A percentile compares a stretch with the other conserved stretches of the same genome.
Conservation (phyloP, 2,329 filamentous ascomycete genomes). For the Nigrospora osmanthi region DNA sequence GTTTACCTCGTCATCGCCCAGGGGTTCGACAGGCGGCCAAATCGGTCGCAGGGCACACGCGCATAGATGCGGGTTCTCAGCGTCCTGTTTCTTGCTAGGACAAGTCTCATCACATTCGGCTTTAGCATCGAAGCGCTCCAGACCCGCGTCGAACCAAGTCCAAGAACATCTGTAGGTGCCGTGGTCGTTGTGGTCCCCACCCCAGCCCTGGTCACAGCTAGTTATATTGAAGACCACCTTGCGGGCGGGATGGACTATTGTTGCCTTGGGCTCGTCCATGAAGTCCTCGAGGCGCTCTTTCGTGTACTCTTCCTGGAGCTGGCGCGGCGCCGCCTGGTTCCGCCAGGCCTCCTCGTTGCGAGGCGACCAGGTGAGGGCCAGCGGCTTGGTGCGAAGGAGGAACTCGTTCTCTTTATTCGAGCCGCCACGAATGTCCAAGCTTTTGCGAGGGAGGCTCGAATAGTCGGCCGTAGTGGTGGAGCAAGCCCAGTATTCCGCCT, state of each 20-base stretch:
- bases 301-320: conserved; percentile 20
- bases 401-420: conserved; percentile 25
- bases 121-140: conserved; percentile 44
- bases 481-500: conserved; percentile 56
- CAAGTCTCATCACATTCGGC: conserved; percentile 13
- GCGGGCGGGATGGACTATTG: conserved; percentile 41
- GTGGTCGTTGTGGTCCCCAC: conserved; percentile 18
- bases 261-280: conserved; percentile 29
- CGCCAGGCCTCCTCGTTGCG: conserved; percentile 12
- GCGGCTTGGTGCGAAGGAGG: conserved; percentile 31
- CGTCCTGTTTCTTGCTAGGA: conserved; percentile 6
- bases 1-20: conserved; percentile 5
- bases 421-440: conserved; percentile 10
- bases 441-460: conserved; percentile 2
- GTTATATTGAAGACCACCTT: conserved; percentile 54
- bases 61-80: conserved; percentile 7
- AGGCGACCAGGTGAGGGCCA: conserved; percentile 26
- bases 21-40: conserved; percentile 12
- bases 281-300: conserved; percentile 25
- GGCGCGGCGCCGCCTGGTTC: conserved; percentile 9
- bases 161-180: conserved; percentile 40
- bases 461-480: conserved; percentile 26
- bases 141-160: conserved; percentile 58
- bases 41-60: conserved; percentile 20
- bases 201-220: conserved; percentile 54